Evolutionary conservation across 1,139 yeast genomes (phyloP).

Genomic region (Protomyces inundatus): DNA sequence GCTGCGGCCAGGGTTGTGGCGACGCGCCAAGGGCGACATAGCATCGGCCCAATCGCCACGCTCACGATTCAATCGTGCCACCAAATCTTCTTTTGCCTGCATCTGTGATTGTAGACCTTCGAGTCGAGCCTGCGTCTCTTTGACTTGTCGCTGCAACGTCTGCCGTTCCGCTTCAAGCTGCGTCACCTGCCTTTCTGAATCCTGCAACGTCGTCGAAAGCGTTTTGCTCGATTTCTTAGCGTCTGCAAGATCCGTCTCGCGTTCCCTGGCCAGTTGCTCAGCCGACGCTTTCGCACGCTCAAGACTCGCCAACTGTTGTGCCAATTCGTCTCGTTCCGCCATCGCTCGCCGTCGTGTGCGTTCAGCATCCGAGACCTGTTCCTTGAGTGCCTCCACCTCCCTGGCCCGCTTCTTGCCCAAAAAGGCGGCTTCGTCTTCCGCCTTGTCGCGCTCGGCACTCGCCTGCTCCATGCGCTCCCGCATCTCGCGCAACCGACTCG

Average conservation of each 20-base stretch:
- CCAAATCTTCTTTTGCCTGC: slow-evolving; percentile 16
- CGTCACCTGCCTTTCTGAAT: slow-evolving; percentile 37
- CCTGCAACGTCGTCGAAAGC: slow-evolving; percentile 5
- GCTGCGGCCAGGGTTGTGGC: not conserved
- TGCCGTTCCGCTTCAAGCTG: slow-evolving; percentile 37
- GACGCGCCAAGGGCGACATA: not conserved
- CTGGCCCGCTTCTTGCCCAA: slow-evolving; percentile 50
- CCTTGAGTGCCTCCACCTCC: slow-evolving; percentile 42
- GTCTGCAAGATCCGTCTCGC: slow-evolving; percentile 32
- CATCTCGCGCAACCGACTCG: slow-evolving; percentile 47
- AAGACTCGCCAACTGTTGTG: slow-evolving; percentile 29
- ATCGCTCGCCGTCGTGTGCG: slow-evolving; percentile 36
- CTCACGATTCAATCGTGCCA: not conserved
- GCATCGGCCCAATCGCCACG: not conserved
- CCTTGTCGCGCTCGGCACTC: slow-evolving; percentile 55
- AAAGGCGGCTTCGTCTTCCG: slow-evolving; percentile 53
- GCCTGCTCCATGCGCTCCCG: slow-evolving; percentile 44
- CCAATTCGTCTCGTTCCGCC: slow-evolving; percentile 35
- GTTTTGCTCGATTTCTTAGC: slow-evolving; percentile 32
- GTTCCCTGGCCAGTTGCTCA: slow-evolving; percentile 37
- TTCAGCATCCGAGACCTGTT: slow-evolving; percentile 37
- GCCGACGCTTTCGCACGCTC: slow-evolving; percentile 34
- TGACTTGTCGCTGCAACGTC: slow-evolving; percentile 38
- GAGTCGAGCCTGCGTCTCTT: slow-evolving; percentile 39
- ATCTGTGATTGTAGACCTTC: slow-evolving; percentile 46